A percentile compares a stretch with the other conserved stretches of the same genome.
Conservation (phyloP, 2,329 filamentous ascomycete genomes). For the Botryotinia calthae region DNA sequence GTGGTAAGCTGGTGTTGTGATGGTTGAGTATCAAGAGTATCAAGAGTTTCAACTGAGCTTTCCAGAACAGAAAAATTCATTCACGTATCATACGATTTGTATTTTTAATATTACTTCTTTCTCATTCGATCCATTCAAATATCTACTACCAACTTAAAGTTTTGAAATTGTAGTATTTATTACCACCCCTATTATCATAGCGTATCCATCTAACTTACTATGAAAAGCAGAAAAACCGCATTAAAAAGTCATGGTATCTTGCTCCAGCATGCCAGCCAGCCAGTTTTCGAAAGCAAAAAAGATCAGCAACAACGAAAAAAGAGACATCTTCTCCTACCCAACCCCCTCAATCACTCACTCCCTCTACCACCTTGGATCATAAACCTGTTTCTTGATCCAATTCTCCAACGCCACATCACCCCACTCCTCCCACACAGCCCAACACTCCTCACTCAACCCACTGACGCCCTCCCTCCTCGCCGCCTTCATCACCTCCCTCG, state of each 20-base stretch:
- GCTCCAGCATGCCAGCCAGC: not conserved
- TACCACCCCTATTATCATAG: not conserved
- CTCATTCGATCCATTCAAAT: not conserved
- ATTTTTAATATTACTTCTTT: not conserved
- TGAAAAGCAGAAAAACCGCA: not conserved
- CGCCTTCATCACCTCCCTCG: conserved; percentile 88
- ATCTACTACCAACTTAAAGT: not conserved
- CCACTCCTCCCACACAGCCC: conserved; percentile 72
- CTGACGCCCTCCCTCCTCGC: conserved; percentile 80
- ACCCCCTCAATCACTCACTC: no score
- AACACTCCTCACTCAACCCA: conserved; percentile 62
- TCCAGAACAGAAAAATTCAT: no score
- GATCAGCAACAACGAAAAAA: not conserved
- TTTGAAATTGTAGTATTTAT: not conserved
- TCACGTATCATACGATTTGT: no score
- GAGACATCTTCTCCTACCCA: not conserved
- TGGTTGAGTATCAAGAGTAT: no score
- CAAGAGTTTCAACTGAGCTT: no score
- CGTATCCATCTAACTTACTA: not conserved
- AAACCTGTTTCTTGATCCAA: conserved; percentile 60
- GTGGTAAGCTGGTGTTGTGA: no score
- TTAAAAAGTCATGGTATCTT: not conserved
- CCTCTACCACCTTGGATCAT: conserved; percentile 49
- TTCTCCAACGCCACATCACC: conserved; percentile 60
- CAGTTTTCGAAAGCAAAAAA: not conserved